phyloP scores from a whole-genome alignment of 768 basidiomycete genomes.

The Strobilomyces echinocephalus region DNA sequence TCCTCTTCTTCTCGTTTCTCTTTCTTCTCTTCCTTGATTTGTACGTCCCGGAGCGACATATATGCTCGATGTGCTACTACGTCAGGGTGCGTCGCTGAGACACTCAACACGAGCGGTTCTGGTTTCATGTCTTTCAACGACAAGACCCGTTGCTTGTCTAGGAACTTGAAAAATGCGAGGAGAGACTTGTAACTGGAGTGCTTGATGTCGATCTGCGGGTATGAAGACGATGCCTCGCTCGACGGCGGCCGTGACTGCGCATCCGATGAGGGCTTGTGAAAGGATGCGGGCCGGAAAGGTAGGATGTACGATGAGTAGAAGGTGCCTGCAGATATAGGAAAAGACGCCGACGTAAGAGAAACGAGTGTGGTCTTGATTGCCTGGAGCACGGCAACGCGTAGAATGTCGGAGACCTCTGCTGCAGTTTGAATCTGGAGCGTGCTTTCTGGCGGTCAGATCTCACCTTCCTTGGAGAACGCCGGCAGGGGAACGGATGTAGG shows the following conservation, averaged over 20 bases:
- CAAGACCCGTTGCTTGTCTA: slow-evolving; percentile 70
- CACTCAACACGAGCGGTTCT: slow-evolving; percentile 51
- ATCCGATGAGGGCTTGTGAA: slow-evolving; percentile 14
- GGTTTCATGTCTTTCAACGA: slow-evolving; percentile 58
- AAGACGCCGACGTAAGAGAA: slow-evolving; percentile 45
- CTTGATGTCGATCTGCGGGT: slow-evolving; percentile 62
- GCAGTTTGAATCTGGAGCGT: neutral
- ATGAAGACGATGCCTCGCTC: slow-evolving; percentile 26
- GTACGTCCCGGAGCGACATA: slow-evolving; percentile 62
- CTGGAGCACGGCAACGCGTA: slow-evolving; percentile 62
- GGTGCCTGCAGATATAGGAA: slow-evolving; percentile 72
- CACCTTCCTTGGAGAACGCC: slow-evolving; percentile 29
- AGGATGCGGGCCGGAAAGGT: slow-evolving; percentile 71
- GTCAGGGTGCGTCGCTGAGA: slow-evolving; percentile 53
- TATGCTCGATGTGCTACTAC: slow-evolving; percentile 49
- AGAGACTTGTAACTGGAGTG: slow-evolving; percentile 78
- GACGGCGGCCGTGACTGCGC: slow-evolving; percentile 7
- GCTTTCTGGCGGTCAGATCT: slow-evolving; percentile 1
- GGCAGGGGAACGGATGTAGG: slow-evolving; percentile 7
- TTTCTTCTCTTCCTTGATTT: slow-evolving; percentile 57
- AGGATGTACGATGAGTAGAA: slow-evolving; percentile 77
- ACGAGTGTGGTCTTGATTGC: slow-evolving; percentile 50
- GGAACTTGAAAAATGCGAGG: slow-evolving; percentile 70
- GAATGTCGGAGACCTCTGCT: slow-evolving; percentile 35
- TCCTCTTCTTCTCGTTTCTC: slow-evolving; percentile 50